Percentiles rank a stretch among this genome's conserved stretches.
Conservation (phyloP, 2,329 filamentous ascomycete species). For the Hyphodiscus sp. region DNA sequence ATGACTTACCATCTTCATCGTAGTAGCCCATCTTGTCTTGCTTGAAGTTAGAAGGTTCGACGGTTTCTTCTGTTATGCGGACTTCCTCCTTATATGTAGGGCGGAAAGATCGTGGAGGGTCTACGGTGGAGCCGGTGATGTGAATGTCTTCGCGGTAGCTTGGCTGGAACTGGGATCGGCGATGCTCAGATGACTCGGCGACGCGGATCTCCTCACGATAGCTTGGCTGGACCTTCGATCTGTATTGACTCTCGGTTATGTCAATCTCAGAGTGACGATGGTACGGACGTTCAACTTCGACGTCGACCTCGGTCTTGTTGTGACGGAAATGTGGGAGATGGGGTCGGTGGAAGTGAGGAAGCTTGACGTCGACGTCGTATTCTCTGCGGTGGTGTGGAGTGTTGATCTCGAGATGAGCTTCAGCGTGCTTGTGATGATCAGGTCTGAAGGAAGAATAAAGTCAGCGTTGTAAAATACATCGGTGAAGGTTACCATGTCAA, state of each 20-base stretch:
- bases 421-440: conserved; percentile 33
- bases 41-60: conserved; percentile 29
- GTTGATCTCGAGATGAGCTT: conserved; percentile 46
- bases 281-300: conserved; percentile 18
- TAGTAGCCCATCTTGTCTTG: conserved; percentile 67
- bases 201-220: conserved; percentile 28
- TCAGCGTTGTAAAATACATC: conserved; percentile 22
- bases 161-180: conserved; percentile 23
- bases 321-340: conserved; percentile 14
- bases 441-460: conserved; percentile 25
- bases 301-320: conserved; percentile 3
- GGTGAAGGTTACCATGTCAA: conserved; percentile 37
- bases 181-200: conserved; percentile 55
- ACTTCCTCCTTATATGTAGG: conserved; percentile 23
- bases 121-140: conserved; percentile 58
- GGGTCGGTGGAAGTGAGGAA: conserved; percentile 31
- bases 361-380: conserved; percentile 37
- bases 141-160: conserved; percentile 29
- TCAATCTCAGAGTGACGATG: conserved; percentile 41
- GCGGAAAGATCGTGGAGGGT: conserved; percentile 39
- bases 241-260: conserved; percentile 60
- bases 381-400: conserved; percentile 16
- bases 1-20: conserved; percentile 54
- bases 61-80: conserved; percentile 27
- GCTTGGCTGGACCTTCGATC: conserved; percentile 50